These are phyloP conservation scores for Anaeromyces robustus DNA, from an alignment of 192 early-diverging fungal genomes.

Conservation along the genomic window DNA sequence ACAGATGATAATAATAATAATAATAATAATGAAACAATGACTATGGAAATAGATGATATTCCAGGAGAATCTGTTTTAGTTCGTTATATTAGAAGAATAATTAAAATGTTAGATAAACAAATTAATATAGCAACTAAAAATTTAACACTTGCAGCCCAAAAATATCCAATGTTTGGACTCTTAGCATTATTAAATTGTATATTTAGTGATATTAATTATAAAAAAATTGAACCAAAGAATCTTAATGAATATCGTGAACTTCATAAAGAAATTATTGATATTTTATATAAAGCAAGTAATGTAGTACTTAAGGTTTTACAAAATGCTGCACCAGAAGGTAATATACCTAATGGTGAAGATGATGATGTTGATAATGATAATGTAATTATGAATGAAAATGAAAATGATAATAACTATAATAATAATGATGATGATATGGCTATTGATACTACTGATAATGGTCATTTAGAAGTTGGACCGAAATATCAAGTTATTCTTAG, in stretches of 20 bases:
- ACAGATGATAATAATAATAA: background rate
- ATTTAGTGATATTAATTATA: background rate
- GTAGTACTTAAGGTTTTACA: slow-evolving; percentile 55
- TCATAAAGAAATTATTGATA: background rate
- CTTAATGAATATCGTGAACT: slow-evolving; percentile 5
- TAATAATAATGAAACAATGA: too few species aligned
- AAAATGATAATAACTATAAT: slow-evolving; percentile 9
- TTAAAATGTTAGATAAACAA: background rate
- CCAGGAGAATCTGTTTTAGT: background rate
- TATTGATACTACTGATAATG: slow-evolving; percentile 8
- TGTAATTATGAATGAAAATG: slow-evolving; percentile 13
- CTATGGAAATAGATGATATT: too few species aligned
- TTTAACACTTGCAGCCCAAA: background rate
- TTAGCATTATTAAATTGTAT: slow-evolving; percentile 3
- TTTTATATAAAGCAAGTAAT: slow-evolving; percentile 28
- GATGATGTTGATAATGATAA: slow-evolving; percentile 10
- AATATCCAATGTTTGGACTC: background rate
- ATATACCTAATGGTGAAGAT: slow-evolving; percentile 56
- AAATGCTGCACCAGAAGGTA: slow-evolving; percentile 75
- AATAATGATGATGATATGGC: slow-evolving; percentile 14
- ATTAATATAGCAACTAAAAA: background rate
- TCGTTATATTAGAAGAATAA: background rate
- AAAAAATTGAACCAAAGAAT: slow-evolving; percentile 12
- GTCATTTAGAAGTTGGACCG: slow-evolving; percentile 21
- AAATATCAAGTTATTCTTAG: slow-evolving; percentile 78